Base-by-base conservation (phyloP, 2,329 filamentous ascomycete genomes). In the Simplicillium aogashimaense region DNA sequence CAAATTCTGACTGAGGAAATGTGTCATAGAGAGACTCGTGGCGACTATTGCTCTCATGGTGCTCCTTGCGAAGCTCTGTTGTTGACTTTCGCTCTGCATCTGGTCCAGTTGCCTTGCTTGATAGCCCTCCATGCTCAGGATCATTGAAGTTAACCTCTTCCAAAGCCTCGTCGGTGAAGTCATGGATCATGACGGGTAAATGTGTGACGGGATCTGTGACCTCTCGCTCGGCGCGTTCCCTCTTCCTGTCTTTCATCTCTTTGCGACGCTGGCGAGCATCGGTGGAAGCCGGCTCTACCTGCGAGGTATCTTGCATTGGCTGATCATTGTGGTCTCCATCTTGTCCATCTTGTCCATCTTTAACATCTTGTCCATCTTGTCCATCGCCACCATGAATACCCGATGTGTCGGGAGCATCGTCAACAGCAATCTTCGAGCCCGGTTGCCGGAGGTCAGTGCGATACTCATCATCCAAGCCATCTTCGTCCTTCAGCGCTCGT, bases 131-230 rank as follows among this genome's bases (percentile, higher is more conserved):
- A 25, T 9, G 6, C 9, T 25, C 20, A 5, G 9, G 20, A 5
- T 59, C 47, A 34, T 61, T 57, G 14, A 43, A 39, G 9, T 54
- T 52, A 14, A 58, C 46, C 7, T 57, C 49, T 13, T 63, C 52
- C 11, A 86, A 62, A 39, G 82, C 77, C 31, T 76, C 71, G 20
- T 71, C 66, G 1, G 81, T 84, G 50, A 79, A 79, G 52, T 86
- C 82, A 52, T 83, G 78, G 29, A 85, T 81, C 29, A 61, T 65
- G 36, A 85, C 70, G 2, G 81, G 80, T 3, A 86, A 65, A 57
- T 86, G 82, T 2, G 82, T 86, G 31, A 86, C 70, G 0, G 81
- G 81, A 51, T 86, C 82, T 1, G 81, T 86, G 36, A 86, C 81
- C 53, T 82, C 69, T 43, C 70, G 63, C n/a, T 69, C 66, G n/a